Evolutionary conservation across 805 yeast species (phyloP).

Genomic region (Candida koratica): DNA sequence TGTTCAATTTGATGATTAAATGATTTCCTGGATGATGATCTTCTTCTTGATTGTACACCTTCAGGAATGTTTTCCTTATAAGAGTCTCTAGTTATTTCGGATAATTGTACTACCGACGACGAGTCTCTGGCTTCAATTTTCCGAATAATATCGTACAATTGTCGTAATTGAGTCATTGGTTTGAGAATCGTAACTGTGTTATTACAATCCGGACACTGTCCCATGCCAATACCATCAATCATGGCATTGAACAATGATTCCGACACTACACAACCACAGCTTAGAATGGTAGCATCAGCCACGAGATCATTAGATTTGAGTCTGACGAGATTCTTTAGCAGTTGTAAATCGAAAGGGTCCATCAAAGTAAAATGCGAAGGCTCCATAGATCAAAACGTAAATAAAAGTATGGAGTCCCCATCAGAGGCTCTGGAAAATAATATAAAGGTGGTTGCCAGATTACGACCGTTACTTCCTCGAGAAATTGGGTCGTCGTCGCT

Average conservation of each 20-base stretch:
- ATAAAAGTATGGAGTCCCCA: neutral
- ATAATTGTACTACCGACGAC: neutral
- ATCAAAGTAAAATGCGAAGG: too few relatives aligned
- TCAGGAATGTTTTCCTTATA: slow-evolving; percentile 2
- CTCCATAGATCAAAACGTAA: too few relatives aligned
- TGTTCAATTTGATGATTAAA: slow-evolving; percentile 17
- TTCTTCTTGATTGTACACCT: slow-evolving; percentile 12
- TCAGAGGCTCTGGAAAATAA: slow-evolving; percentile 1
- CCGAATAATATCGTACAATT: slow-evolving; percentile 24
- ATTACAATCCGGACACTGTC: slow-evolving; percentile 26
- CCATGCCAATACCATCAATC: slow-evolving; percentile 8
- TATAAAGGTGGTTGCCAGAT: slow-evolving; percentile 50
- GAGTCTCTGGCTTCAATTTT: neutral
- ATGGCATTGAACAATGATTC: slow-evolving; percentile 23
- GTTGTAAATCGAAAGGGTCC: slow-evolving; percentile 6
- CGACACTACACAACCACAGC: slow-evolving; percentile 41
- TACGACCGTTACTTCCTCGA: slow-evolving; percentile 41
- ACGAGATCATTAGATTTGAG: slow-evolving; percentile 15
- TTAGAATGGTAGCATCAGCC: slow-evolving; percentile 33
- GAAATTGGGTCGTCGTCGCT: slow-evolving; percentile 25
- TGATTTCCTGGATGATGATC: slow-evolving; percentile 24
- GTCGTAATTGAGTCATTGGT: slow-evolving; percentile 32
- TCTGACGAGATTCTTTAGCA: slow-evolving; percentile 1
- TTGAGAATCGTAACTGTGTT: slow-evolving; percentile 19
- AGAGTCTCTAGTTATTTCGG: slow-evolving; percentile 3